Conservation (phyloP, 192 early-diverging fungal genomes). For the Podila verticillata region DNA sequence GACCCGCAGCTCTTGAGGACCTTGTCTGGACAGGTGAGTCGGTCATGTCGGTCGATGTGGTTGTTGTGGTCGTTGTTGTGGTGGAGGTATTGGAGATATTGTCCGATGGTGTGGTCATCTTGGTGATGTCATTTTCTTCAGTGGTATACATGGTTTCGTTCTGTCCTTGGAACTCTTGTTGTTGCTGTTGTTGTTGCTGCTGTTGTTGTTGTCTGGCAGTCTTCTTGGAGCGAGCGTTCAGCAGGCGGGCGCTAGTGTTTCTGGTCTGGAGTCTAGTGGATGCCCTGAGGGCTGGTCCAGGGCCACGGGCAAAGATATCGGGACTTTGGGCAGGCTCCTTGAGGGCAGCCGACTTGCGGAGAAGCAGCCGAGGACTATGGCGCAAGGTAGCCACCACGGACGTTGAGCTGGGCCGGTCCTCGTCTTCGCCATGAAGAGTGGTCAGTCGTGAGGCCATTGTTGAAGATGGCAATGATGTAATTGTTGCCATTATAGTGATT, state of each 20-base stretch:
- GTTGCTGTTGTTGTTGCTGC: constrained; percentile 16
- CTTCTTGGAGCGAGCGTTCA: constrained; percentile 32
- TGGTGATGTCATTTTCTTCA: background rate
- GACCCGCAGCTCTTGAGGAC: constrained; percentile 13
- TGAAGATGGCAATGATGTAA: background rate
- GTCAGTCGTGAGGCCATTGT: background rate
- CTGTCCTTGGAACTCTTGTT: background rate
- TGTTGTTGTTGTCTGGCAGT: constrained; percentile 41
- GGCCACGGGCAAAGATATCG: constrained; percentile 50
- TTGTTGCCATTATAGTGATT: background rate
- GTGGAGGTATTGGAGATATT: background rate
- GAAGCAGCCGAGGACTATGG: constrained; percentile 45
- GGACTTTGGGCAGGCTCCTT: constrained; percentile 51
- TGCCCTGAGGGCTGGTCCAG: constrained; percentile 39
- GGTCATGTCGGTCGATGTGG: constrained; percentile 13
- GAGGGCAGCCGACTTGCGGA: constrained; percentile 51
- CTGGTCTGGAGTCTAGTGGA: constrained; percentile 48
- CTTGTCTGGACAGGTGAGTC: constrained; percentile 38
- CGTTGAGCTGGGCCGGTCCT: constrained; percentile 39
- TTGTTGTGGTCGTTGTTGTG: constrained; percentile 7
- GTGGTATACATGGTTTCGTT: constrained; percentile 32
- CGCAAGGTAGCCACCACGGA: constrained; percentile 44
- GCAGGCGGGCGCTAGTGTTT: constrained; percentile 29
- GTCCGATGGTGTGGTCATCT: background rate
- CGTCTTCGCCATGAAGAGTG: constrained; percentile 8